A percentile compares a stretch with the other conserved stretches of the same genome.
These are phyloP conservation scores for Ligustrum vulgare DNA, from an alignment of 257 asterid species.

Conservation along the genomic window DNA sequence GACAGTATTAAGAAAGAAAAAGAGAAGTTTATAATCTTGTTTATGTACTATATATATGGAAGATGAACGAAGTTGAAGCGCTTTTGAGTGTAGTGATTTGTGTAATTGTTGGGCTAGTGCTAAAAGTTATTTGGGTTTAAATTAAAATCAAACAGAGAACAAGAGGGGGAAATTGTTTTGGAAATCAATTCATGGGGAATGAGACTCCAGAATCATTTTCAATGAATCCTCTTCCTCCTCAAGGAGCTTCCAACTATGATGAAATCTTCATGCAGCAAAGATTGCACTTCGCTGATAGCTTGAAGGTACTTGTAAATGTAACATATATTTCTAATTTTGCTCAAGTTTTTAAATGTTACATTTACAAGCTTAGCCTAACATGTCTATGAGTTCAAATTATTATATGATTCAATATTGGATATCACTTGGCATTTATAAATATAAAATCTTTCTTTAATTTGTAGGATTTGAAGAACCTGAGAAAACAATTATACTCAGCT, in stretches of 20 bases:
- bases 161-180: not conserved
- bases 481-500: slow-evolving; percentile 64
- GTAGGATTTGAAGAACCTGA: slow-evolving; percentile 64
- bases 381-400: not conserved
- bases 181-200: slow-evolving; percentile 30
- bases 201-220: slow-evolving; percentile 20
- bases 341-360: not conserved
- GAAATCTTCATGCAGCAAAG: slow-evolving; percentile 41
- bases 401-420: not conserved
- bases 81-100: not conserved
- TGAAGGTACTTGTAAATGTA: slow-evolving; percentile 30
- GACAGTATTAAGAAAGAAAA: no score
- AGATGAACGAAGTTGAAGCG: not conserved
- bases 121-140: not conserved
- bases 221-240: slow-evolving; percentile 25
- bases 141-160: slow-evolving; percentile 10
- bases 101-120: not conserved
- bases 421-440: not conserved
- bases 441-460: not conserved
- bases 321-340: not conserved
- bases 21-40: no score
- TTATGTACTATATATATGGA: no score
- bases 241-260: slow-evolving; percentile 38
- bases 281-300: slow-evolving; percentile 40
- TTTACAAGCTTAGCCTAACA: not conserved